Percentiles rank a stretch among this genome's conserved stretches.
phyloP scores from a whole-genome alignment of 768 basidiomycete species.

The Paxillus involutus region DNA sequence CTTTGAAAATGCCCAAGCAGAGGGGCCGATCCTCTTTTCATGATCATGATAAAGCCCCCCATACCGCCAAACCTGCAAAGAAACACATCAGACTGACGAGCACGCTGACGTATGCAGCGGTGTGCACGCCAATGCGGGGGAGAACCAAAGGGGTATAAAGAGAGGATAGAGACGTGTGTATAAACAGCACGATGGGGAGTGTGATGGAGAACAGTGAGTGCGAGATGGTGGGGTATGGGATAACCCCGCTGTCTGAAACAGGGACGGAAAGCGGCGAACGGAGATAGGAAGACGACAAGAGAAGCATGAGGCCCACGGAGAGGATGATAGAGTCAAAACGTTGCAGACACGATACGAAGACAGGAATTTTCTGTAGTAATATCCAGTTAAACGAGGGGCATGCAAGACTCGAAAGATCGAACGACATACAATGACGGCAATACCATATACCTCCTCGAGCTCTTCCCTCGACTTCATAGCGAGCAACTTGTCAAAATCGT shows the following conservation, averaged over 20 bases:
- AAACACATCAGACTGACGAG: constrained; percentile 67
- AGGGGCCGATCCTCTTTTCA: not conserved
- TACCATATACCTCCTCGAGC: constrained; percentile 75
- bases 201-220: constrained; percentile 40
- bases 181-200: constrained; percentile 40
- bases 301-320: constrained; percentile 58
- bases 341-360: constrained; percentile 76
- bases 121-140: constrained; percentile 73
- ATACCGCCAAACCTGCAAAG: constrained; percentile 71
- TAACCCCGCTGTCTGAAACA: constrained; percentile 12
- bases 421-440: constrained; percentile 73
- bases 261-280: constrained; percentile 46
- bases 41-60: constrained; percentile 59
- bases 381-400: constrained; percentile 1
- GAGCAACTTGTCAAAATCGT: constrained; percentile 66
- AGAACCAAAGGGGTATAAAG: constrained; percentile 69
- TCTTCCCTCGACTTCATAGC: constrained; percentile 68
- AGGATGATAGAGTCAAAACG: constrained; percentile 73
- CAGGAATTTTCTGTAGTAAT: constrained; percentile 61
- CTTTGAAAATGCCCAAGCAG: too few relatives aligned
- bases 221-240: constrained; percentile 21
- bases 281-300: constrained; percentile 59
- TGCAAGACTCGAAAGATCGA: not conserved
- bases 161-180: constrained; percentile 57
- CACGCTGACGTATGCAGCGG: constrained; percentile 68